Conservation (phyloP, 495 filamentous ascomycete species). For the Tuber borchii region DNA sequence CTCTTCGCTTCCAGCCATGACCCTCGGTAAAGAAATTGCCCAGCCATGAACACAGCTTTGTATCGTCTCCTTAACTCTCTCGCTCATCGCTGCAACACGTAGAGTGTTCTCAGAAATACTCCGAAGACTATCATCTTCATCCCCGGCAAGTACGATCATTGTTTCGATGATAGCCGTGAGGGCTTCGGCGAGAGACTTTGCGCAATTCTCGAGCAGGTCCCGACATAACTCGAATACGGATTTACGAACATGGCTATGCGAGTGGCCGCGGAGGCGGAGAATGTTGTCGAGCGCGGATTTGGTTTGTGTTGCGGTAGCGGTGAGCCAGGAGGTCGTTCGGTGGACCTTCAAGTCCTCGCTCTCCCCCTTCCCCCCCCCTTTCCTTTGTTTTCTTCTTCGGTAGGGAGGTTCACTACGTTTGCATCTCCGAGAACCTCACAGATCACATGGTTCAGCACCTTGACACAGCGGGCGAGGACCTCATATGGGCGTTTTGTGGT, state of each 20-base stretch:
- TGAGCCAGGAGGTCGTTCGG: constrained; percentile 63
- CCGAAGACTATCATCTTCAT: constrained; percentile 46
- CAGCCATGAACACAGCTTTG: constrained; percentile 71
- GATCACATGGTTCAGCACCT: constrained; percentile 56
- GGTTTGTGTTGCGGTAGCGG: constrained; percentile 72
- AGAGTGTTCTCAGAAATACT: constrained; percentile 47
- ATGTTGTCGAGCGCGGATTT: constrained; percentile 77
- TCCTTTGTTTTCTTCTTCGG: constrained; percentile 21
- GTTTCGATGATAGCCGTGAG: constrained; percentile 69
- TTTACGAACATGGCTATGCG: constrained; percentile 61
- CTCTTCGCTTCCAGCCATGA: constrained; percentile 83
- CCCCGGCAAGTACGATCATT: constrained; percentile 62
- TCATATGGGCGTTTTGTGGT: constrained; percentile 58
- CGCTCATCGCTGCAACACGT: constrained; percentile 56
- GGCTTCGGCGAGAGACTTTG: constrained; percentile 64
- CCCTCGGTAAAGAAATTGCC: constrained; percentile 68
- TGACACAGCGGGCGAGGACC: constrained; percentile 58
- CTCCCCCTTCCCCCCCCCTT: constrained; percentile 24
- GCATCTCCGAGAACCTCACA: constrained; percentile 61
- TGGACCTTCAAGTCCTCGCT: constrained; percentile 34
- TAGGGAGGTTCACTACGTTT: constrained; percentile 46
- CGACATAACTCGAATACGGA: constrained; percentile 65
- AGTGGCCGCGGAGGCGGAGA: constrained; percentile 68
- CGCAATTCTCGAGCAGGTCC: constrained; percentile 68
- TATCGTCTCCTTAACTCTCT: constrained; percentile 58